Evolutionary conservation across 805 yeast genomes (phyloP).

Genomic region (Candida orba): DNA sequence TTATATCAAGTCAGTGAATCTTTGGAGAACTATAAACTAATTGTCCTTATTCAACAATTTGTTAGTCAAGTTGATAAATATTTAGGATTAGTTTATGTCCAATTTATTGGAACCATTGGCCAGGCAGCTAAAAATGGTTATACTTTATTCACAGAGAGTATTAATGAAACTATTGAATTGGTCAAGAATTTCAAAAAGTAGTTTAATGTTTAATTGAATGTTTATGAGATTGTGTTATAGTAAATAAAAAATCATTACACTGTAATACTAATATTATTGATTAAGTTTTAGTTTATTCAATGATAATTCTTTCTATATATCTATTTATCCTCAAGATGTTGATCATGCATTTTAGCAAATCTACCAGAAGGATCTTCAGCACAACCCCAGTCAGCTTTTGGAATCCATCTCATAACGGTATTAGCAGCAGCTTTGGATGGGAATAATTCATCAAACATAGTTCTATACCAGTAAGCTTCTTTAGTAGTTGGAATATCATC

Average conservation of each 20-base stretch:
- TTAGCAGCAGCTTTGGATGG: slow-evolving; percentile 86
- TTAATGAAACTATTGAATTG: slow-evolving; percentile 4
- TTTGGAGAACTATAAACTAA: slow-evolving; percentile 16
- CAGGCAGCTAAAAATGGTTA: slow-evolving; percentile 1
- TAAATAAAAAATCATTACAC: too few species aligned
- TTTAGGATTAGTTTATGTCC: slow-evolving; percentile 12
- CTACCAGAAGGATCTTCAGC: slow-evolving; percentile 98
- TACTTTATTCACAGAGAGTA: too few species aligned
- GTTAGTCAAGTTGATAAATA: slow-evolving; percentile 3
- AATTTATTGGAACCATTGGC: slow-evolving; percentile 10
- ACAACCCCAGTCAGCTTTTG: slow-evolving; percentile 99
- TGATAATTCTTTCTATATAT: neutral
- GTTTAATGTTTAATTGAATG: neutral
- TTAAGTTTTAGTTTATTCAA: neutral
- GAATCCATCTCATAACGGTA: slow-evolving; percentile 99
- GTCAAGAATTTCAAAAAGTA: neutral
- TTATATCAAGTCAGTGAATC: slow-evolving; percentile 20
- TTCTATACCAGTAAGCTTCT: slow-evolving; percentile 99
- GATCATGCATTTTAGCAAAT: slow-evolving; percentile 83
- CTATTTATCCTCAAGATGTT: slow-evolving; percentile 37
- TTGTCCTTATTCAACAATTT: slow-evolving; percentile 4
- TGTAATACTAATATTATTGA: too few species aligned
- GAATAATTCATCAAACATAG: slow-evolving; percentile 90
- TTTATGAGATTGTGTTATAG: neutral
- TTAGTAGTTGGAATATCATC: slow-evolving; percentile 89